A percentile compares a stretch with the other conserved stretches of the same genome.
These are phyloP conservation scores for Cutaneotrichosporon sp. DNA, from an alignment of 1,284 basidiomycete species.

Conservation along the genomic window DNA sequence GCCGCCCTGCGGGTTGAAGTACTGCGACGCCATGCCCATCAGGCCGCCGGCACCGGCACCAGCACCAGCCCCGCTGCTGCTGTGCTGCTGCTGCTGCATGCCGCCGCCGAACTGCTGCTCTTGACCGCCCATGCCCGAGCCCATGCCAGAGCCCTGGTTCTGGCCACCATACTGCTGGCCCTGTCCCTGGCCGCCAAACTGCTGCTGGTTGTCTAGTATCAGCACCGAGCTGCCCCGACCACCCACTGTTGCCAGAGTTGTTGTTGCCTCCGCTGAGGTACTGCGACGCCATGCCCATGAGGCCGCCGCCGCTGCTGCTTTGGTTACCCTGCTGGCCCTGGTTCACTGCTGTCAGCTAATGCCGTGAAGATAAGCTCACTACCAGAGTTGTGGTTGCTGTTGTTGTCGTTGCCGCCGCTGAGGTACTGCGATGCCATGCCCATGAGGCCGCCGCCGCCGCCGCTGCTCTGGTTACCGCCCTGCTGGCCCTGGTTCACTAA, in stretches of 20 bases:
- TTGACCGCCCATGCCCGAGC: neutral
- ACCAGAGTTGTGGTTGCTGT: no score
- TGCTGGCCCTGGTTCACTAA: neutral
- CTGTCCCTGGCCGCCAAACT: neutral
- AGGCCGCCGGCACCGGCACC: slow-evolving; percentile 4
- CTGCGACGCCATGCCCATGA: slow-evolving; percentile 12
- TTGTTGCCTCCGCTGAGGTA: neutral
- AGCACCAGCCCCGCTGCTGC: slow-evolving; percentile 8
- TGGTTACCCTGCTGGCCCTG: neutral
- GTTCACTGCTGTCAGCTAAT: no score
- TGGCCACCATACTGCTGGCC: neutral
- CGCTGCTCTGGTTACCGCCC: neutral
- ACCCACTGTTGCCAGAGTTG: neutral
- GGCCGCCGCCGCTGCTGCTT: slow-evolving; percentile 1
- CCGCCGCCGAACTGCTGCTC: neutral
- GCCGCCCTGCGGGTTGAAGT: neutral
- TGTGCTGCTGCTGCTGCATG: slow-evolving; percentile 1
- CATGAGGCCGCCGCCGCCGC: slow-evolving; percentile 7
- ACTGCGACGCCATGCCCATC: slow-evolving; percentile 12
- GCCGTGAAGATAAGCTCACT: no score
- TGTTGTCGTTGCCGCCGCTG: neutral
- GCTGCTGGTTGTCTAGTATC: neutral
- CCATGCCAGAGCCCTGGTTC: neutral
- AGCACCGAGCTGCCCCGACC: no score
- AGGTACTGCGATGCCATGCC: slow-evolving; percentile 10